Evolutionary conservation across 2,329 filamentous ascomycete genomes (phyloP).

Genomic region (Camillea tinctor): DNA sequence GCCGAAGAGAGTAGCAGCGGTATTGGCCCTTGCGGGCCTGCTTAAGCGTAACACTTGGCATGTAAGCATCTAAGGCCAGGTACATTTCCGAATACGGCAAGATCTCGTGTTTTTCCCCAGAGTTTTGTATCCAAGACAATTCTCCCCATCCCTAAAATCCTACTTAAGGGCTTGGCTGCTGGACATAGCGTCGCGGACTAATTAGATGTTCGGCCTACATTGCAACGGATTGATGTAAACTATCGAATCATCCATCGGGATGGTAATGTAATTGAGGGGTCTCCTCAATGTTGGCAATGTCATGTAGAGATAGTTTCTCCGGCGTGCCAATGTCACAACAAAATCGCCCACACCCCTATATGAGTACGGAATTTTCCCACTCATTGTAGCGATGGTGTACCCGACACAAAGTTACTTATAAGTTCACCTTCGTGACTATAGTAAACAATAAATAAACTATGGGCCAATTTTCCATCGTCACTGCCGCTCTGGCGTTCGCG

Average conservation of each 20-base stretch:
- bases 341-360: background rate
- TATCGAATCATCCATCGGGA: background rate
- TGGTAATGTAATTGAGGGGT: background rate
- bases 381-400: background rate
- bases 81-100: background rate
- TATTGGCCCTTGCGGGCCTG: background rate
- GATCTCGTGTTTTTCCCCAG: background rate
- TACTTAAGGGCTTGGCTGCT: background rate
- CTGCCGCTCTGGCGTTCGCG: conserved; percentile 41
- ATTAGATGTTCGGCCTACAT: background rate
- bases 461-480: conserved; percentile 30
- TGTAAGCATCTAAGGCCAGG: background rate
- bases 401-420: background rate
- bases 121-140: background rate
- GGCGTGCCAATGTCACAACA: background rate
- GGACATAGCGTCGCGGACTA: background rate
- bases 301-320: background rate
- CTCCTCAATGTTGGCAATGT: background rate
- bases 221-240: background rate
- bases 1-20: background rate
- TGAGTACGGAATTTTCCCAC: background rate
- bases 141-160: background rate
- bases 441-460: conserved; percentile 9
- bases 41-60: background rate
- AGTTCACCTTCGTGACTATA: background rate